Percentiles rank a stretch among this genome's conserved stretches.
phyloP scores from a whole-genome alignment of 495 filamentous ascomycete species.

The Penicillium canescens region DNA sequence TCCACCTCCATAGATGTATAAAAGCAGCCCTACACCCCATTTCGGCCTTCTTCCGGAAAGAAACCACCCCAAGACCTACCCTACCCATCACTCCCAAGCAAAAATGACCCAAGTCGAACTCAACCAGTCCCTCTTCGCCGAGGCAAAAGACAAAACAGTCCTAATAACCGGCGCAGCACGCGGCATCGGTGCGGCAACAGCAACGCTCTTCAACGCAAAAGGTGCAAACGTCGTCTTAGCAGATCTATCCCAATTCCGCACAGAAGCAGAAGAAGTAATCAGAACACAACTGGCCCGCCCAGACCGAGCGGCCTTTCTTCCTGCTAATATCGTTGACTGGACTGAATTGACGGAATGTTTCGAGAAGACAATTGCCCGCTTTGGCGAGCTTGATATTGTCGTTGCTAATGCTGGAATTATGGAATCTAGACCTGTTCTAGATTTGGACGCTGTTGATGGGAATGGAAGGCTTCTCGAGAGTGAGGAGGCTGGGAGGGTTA shows the following conservation, averaged over 20 bases:
- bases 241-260: constrained; percentile 19
- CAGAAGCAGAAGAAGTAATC: constrained; percentile 17
- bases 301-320: constrained; percentile 17
- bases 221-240: constrained; percentile 33
- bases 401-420: constrained; percentile 70
- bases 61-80: no score
- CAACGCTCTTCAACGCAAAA: constrained; percentile 20
- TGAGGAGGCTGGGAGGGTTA: constrained; percentile 21
- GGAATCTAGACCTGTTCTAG: constrained; percentile 25
- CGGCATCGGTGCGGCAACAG: constrained; percentile 41
- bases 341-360: constrained; percentile 49
- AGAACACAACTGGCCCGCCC: constrained; percentile 12
- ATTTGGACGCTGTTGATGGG: constrained; percentile 20
- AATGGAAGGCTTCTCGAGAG: constrained; percentile 21
- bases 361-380: constrained; percentile 47
- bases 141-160: constrained; percentile 20
- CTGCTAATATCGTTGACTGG: constrained; percentile 28
- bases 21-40: not conserved
- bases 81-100: not conserved
- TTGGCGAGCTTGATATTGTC: constrained; percentile 59
- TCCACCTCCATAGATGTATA: not conserved
- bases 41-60: not conserved
- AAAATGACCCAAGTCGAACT: constrained; percentile 13
- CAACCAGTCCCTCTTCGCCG: constrained; percentile 7
- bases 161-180: constrained; percentile 40